Evolutionary conservation across 202 grass and related monocot genomes (phyloP).

Genomic region (Panicum hallii): DNA sequence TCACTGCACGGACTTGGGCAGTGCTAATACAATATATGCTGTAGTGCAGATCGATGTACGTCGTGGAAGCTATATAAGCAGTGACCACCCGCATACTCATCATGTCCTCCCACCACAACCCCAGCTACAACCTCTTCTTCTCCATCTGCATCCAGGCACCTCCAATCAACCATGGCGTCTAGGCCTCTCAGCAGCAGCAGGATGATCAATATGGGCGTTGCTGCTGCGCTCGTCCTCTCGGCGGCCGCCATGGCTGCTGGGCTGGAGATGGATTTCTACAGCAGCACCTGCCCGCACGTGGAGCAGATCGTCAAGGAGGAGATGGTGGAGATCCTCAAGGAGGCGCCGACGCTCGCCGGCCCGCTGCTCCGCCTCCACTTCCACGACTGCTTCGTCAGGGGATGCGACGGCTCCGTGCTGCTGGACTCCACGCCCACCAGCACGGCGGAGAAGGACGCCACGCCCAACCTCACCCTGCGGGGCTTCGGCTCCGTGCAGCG

Average conservation of each 20-base stretch:
- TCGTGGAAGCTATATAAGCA: background rate
- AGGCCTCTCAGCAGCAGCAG: too few relatives aligned
- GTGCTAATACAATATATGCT: too few relatives aligned
- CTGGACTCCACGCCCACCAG: conserved; percentile 63
- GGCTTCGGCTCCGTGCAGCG: conserved; percentile 75
- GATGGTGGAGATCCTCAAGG: conserved; percentile 52
- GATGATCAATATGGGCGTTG: background rate
- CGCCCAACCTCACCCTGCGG: conserved; percentile 66
- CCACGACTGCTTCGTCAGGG: conserved; percentile 91
- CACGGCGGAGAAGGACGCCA: conserved; percentile 69
- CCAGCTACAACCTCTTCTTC: too few relatives aligned
- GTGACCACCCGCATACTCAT: background rate
- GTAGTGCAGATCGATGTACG: background rate
- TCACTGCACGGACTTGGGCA: too few relatives aligned
- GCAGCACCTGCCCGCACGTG: conserved; percentile 59
- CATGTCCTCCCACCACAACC: background rate
- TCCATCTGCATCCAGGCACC: too few relatives aligned
- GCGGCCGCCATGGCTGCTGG: background rate
- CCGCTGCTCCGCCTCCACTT: conserved; percentile 74
- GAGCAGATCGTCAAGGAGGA: conserved; percentile 65
- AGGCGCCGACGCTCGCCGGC: conserved; percentile 57
- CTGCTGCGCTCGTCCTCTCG: background rate
- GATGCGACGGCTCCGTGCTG: conserved; percentile 80
- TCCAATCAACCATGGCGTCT: too few relatives aligned
- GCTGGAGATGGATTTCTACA: conserved; percentile 62